Percentiles rank a stretch among this genome's conserved stretches.
Evolutionary conservation across 1,284 basidiomycete species (phyloP).

Genomic region (Cryptococcus sp.): DNA sequence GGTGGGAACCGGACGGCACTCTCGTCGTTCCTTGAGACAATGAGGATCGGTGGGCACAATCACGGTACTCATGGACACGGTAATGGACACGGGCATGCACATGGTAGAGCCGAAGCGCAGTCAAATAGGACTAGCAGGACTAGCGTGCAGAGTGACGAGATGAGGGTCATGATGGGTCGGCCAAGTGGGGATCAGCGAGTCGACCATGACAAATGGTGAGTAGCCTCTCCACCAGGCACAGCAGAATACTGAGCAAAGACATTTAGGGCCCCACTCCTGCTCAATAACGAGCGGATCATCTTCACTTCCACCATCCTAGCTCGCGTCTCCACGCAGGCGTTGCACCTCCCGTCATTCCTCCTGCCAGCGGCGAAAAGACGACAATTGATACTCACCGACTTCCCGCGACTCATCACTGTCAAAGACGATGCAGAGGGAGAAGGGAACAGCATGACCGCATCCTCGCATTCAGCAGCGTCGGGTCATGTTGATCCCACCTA

Average conservation of each 20-base stretch:
- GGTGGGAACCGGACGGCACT: constrained; percentile 33
- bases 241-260: not conserved
- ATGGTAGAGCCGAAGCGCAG: constrained; percentile 1
- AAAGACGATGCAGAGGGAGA: constrained; percentile 50
- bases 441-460: not conserved
- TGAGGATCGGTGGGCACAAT: constrained; percentile 26
- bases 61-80: constrained; percentile 1
- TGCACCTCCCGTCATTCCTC: constrained; percentile 47
- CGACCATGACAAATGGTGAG: constrained; percentile 26
- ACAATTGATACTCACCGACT: constrained; percentile 57
- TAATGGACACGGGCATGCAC: not conserved
- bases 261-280: constrained; percentile 37
- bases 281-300: constrained; percentile 51
- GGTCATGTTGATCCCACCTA: not conserved
- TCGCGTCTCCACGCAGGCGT: constrained; percentile 41
- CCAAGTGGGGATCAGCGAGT: constrained; percentile 3
- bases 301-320: constrained; percentile 48
- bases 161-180: constrained; percentile 15
- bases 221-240: not conserved
- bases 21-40: constrained; percentile 41
- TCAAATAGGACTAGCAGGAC: constrained; percentile 22
- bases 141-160: constrained; percentile 28
- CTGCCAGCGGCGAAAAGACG: constrained; percentile 51
- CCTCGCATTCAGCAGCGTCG: not conserved
- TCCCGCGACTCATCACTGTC: constrained; percentile 58